Conservation (phyloP, 2,329 filamentous ascomycete species). For the Sporothrix protearum region DNA sequence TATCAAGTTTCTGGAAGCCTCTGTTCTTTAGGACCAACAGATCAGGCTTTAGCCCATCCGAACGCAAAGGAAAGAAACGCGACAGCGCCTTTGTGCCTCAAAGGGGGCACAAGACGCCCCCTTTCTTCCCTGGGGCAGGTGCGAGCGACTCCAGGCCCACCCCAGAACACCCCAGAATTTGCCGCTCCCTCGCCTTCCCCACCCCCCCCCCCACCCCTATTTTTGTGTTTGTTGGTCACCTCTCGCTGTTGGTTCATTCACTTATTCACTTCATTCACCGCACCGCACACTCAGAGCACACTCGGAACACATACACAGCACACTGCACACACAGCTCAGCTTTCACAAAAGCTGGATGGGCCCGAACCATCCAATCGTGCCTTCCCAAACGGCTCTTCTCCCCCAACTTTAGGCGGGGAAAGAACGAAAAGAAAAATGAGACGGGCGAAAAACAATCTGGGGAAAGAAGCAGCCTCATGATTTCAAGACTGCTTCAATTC, state of each 20-base stretch:
- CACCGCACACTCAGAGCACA: too few relatives aligned
- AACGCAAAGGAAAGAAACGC: not conserved
- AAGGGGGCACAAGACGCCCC: not conserved
- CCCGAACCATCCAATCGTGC: slow-evolving; percentile 7
- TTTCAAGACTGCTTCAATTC: not conserved
- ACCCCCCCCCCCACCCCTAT: too few relatives aligned
- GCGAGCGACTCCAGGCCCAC: not conserved
- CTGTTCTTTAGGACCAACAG: not conserved
- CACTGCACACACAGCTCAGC: not conserved
- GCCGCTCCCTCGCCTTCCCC: too few relatives aligned
- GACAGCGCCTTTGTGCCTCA: slow-evolving; percentile 3
- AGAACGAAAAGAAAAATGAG: not conserved
- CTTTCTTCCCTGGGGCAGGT: not conserved
- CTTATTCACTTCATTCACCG: too few relatives aligned
- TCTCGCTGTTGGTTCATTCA: not conserved
- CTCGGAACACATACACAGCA: not conserved
- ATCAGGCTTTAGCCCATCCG: not conserved
- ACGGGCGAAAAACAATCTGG: not conserved
- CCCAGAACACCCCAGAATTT: slow-evolving; percentile 5
- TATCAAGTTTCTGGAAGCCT: not conserved
- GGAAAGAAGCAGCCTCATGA: not conserved
- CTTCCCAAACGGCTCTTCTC: not conserved
- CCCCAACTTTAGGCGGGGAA: not conserved
- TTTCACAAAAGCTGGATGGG: not conserved
- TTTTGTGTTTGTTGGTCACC: not conserved